These are phyloP conservation scores for Moniliophthora roreri DNA, from an alignment of 1,284 basidiomycete genomes.

Conservation along the genomic window DNA sequence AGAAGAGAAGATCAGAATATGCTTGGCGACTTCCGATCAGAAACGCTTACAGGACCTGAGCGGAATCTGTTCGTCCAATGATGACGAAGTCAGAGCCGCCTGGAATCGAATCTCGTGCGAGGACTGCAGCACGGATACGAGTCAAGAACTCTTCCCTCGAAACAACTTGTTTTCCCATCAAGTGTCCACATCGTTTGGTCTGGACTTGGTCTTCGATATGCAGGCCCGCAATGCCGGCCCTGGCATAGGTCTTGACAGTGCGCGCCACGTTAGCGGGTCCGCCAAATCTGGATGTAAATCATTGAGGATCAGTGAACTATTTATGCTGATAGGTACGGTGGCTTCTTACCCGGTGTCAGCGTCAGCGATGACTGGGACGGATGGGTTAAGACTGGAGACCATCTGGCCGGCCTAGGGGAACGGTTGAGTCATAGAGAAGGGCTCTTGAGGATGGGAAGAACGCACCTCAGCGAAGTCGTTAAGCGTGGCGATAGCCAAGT, in stretches of 20 bases:
- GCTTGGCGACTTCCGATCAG: too few species aligned
- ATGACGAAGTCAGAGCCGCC: slow-evolving; percentile 77
- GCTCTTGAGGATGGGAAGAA: slow-evolving; percentile 1
- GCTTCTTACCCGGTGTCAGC: slow-evolving; percentile 68
- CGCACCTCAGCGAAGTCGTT: slow-evolving; percentile 71
- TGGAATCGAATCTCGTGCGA: slow-evolving; percentile 69
- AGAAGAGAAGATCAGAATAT: neutral
- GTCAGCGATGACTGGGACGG: slow-evolving; percentile 75
- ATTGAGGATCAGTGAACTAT: neutral
- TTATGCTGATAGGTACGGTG: neutral
- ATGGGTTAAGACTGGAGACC: slow-evolving; percentile 66
- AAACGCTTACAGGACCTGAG: slow-evolving; percentile 52
- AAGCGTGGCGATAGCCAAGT: slow-evolving; percentile 78
- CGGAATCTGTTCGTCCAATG: slow-evolving; percentile 82
- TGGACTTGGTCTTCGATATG: slow-evolving; percentile 87
- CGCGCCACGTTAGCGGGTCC: slow-evolving; percentile 77
- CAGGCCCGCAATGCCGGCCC: slow-evolving; percentile 72
- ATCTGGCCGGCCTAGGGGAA: slow-evolving; percentile 46
- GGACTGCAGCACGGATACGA: slow-evolving; percentile 75
- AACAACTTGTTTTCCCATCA: slow-evolving; percentile 78
- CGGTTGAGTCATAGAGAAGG: neutral
- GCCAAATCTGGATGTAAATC: slow-evolving; percentile 52
- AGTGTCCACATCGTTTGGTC: slow-evolving; percentile 81
- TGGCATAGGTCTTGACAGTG: slow-evolving; percentile 71
- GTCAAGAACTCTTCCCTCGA: slow-evolving; percentile 73